These are phyloP conservation scores for Kwoniella newhampshirensis DNA, from an alignment of 768 basidiomycete genomes.

Conservation along the genomic window DNA sequence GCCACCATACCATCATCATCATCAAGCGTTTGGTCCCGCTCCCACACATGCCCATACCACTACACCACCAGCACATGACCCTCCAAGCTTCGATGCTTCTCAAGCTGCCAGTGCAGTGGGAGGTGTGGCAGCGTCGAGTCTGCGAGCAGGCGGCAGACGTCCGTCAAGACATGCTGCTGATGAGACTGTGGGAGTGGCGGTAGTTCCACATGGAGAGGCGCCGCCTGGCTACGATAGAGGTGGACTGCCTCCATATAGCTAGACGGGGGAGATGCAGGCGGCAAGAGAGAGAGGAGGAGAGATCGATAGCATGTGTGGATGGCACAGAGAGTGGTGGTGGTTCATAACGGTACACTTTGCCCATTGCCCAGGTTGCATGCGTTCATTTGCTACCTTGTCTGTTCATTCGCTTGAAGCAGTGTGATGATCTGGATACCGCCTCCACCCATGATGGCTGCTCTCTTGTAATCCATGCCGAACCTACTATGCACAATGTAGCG, in stretches of 20 bases:
- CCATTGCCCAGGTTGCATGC: too few relatives aligned
- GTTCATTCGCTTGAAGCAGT: too few relatives aligned
- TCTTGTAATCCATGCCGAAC: too few relatives aligned
- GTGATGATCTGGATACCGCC: too few relatives aligned
- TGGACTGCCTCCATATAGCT: constrained; percentile 22
- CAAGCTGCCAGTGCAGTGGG: constrained; percentile 19
- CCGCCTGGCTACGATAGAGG: constrained; percentile 18
- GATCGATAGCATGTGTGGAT: too few relatives aligned
- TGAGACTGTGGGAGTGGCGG: constrained; percentile 6
- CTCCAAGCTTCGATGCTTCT: constrained; percentile 18
- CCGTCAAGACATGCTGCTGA: constrained; percentile 18
- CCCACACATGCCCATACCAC: neutral
- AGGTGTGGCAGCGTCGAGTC: constrained; percentile 12
- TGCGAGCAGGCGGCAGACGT: constrained; percentile 6
- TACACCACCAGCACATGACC: constrained; percentile 16
- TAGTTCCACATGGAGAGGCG: constrained; percentile 11
- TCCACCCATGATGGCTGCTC: too few relatives aligned
- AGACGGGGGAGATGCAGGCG: neutral
- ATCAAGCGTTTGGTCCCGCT: constrained; percentile 2
- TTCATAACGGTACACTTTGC: too few relatives aligned
- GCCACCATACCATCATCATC: neutral
- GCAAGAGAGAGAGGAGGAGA: too few relatives aligned
- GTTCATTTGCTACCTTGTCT: too few relatives aligned
- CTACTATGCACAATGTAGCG: too few relatives aligned
- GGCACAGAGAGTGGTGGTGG: too few relatives aligned